Evolutionary conservation across 164 flowering plant genomes (phyloP).

Genomic region (Vitis rotundifolia): DNA sequence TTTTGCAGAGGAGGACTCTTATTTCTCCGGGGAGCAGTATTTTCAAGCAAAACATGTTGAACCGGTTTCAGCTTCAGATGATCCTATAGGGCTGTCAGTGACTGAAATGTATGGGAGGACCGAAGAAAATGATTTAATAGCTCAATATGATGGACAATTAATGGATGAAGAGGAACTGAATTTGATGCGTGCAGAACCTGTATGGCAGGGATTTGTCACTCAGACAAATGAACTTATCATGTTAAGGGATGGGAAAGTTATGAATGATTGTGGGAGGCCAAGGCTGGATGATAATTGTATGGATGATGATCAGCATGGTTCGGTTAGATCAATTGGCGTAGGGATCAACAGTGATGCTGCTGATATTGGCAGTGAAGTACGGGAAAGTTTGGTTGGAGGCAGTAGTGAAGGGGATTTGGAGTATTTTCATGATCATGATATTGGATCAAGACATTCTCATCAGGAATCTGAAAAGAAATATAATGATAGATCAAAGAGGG

Average conservation of each 20-base stretch:
- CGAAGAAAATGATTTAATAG: conserved; percentile 63
- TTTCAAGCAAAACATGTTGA: conserved; percentile 57
- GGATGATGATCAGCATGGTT: conserved; percentile 90
- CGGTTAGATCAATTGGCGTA: conserved; percentile 97
- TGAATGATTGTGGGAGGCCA: conserved; percentile 57
- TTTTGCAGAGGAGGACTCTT: conserved; percentile 94
- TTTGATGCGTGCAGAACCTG: conserved; percentile 92
- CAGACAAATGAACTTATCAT: conserved; percentile 75
- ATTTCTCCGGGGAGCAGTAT: conserved; percentile 84
- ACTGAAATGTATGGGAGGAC: conserved; percentile 62
- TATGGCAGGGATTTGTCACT: conserved; percentile 97
- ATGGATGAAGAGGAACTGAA: conserved; percentile 89
- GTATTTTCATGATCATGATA: conserved; percentile 68
- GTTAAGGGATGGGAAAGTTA: conserved; percentile 65
- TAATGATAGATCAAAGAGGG: conserved; percentile 40
- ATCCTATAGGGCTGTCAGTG: conserved; percentile 58
- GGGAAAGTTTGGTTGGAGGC: conserved; percentile 81
- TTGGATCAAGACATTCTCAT: conserved; percentile 42
- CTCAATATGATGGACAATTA: conserved; percentile 90
- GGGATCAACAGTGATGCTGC: conserved; percentile 94
- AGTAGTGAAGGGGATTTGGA: conserved; percentile 89
- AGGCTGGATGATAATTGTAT: conserved; percentile 61
- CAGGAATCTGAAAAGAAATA: conserved; percentile 38
- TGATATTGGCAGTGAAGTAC: conserved; percentile 86
- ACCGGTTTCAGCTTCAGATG: conserved; percentile 55